Evolutionary conservation across 176 grass and related monocot genomes (phyloP).

Genomic region (Musa schizocarpa): DNA sequence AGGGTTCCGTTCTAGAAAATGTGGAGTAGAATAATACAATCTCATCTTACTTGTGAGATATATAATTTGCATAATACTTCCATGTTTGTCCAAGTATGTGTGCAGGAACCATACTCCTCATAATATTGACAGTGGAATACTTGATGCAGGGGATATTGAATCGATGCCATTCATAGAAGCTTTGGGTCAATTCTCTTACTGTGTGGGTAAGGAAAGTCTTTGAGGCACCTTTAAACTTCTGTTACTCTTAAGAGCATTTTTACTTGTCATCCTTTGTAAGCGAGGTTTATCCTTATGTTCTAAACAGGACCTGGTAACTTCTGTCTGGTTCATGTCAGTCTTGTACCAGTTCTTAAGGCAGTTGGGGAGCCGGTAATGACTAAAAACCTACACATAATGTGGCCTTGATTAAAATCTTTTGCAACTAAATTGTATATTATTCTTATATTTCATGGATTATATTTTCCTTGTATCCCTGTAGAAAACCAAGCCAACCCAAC

Average conservation of each 20-base stretch:
- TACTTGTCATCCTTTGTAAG: neutral
- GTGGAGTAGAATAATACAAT: neutral
- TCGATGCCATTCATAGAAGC: conserved; percentile 51
- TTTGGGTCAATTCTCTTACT: conserved; percentile 40
- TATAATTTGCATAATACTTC: neutral
- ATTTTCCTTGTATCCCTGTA: conserved; percentile 26
- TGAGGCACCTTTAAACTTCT: too few relatives aligned
- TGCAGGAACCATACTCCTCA: neutral
- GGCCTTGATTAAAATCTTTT: neutral
- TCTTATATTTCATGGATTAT: neutral
- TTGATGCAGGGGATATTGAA: conserved; percentile 39
- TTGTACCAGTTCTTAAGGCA: conserved; percentile 39
- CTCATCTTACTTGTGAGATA: neutral
- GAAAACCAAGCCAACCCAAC: conserved; percentile 99
- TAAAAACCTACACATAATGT: too few relatives aligned
- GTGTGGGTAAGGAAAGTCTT: conserved; percentile 29
- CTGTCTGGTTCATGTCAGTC: conserved; percentile 41
- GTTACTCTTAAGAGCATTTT: too few relatives aligned
- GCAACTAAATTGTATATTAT: neutral
- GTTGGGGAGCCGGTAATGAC: conserved; percentile 39
- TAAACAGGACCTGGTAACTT: conserved; percentile 32
- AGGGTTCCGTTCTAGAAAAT: neutral
- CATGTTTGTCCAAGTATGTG: neutral
- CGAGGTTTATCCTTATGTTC: neutral
- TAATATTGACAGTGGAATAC: neutral